Base-by-base conservation (phyloP, 2,329 filamentous ascomycete species). In the Sporothrix phasma region DNA sequence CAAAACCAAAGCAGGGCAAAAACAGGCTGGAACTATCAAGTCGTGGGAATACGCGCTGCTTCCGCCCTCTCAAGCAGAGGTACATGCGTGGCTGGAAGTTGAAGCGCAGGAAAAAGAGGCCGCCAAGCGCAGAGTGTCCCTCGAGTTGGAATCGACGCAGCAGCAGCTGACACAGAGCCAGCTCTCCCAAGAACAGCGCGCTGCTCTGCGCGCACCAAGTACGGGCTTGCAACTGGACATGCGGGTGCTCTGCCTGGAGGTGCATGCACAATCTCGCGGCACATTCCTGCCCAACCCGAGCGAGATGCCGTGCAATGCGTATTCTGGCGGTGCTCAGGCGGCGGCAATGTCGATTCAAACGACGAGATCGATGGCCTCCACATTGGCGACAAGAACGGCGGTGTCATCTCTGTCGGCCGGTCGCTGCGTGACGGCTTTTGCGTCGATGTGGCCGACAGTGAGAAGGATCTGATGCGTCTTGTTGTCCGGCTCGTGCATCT, bases 241-340 rank as follows among this genome's bases (percentile, higher is more conserved):
- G 94, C 96, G 90, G 69, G 91, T 88, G 19, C 92, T 99, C 90
- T 95, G 92, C 69, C 76, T 99, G 6, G 94, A 99, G 73, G 77
- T 97, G 4, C 93, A 99, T 72, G 88, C 95, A 67, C 96, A 96
- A 69, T 94, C 89, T 3, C 83, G 93, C 64, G 90, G 85, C 6
- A 86, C 84, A 58, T 80, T 97, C 8, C 83, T 91, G 2, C 92
- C 94, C 0, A 92, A 99, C 71, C 94, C 0, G 90, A 93, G 69
- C 83, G 95, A 69, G 94, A 99, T 73, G 89, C 93, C 69, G 84
- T 99, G 2, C 84, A 88, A 67, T 92, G 89, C 71, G 82, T 97
- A 5, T 96, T 97, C 72, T 99, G 93, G 92, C 89, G 92, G 63
- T 88, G 90, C 68, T 80, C 81, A 10, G 77, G 79, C 11, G 69